A percentile compares a stretch with the other conserved stretches of the same genome.
Evolutionary conservation across 2,329 filamentous ascomycete genomes (phyloP).

Genomic region (Ophioceras dolichostomum): DNA sequence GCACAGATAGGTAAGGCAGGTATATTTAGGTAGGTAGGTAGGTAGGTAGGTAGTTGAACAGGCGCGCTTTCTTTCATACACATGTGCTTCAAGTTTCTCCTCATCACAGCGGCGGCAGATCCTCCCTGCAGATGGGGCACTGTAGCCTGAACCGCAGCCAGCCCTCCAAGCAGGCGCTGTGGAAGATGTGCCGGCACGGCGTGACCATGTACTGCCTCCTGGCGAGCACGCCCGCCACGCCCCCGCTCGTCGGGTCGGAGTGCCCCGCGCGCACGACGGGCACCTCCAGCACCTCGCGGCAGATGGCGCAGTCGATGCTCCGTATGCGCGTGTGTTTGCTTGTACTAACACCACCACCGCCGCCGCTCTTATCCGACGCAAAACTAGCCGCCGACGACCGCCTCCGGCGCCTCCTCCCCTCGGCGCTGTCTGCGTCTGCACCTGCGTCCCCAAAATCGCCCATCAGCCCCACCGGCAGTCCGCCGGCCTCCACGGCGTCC

Average conservation of each 20-base stretch:
- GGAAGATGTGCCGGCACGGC: conserved; percentile 91
- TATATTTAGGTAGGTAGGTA: not conserved
- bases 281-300: conserved; percentile 82
- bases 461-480: conserved; percentile 65
- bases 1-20: too few relatives aligned
- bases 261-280: conserved; percentile 57
- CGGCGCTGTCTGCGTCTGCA: conserved; percentile 17
- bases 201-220: conserved; percentile 92
- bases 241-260: conserved; percentile 38
- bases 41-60: not conserved
- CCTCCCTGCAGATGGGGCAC: conserved; percentile 90
- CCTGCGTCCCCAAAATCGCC: conserved; percentile 4
- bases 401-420: conserved; percentile 17
- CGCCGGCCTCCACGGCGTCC: conserved; percentile 68
- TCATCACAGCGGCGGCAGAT: conserved; percentile 64
- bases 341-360: not conserved
- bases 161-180: conserved; percentile 79
- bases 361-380: conserved; percentile 19
- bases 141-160: conserved; percentile 93
- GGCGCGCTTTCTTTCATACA: not conserved
- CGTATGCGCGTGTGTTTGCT: conserved; percentile 15
- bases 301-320: conserved; percentile 86
- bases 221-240: conserved; percentile 59
- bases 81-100: too few relatives aligned
- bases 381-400: conserved; percentile 11